Evolutionary conservation across 1,284 basidiomycete genomes (phyloP), one percentile per base, ranked within the genome.

Genomic region (Puccinia coronata): DNA sequence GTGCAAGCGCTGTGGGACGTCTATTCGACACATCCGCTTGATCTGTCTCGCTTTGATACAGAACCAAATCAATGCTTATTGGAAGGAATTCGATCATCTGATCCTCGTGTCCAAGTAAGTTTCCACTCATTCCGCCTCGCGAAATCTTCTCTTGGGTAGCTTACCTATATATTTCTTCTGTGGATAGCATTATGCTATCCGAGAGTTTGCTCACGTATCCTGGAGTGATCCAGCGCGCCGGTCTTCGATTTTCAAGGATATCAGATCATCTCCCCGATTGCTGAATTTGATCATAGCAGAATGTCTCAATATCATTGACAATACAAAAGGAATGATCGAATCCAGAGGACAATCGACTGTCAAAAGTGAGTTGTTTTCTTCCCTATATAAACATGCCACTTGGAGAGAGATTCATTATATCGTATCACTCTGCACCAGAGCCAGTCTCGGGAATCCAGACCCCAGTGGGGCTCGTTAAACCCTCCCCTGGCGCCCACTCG

Each of bases 251-350:
- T 93, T 93, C 84, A 88, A 88, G 0, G 92, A 93, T 83, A 91
- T 92, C 84, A 92, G 91, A 83, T 89, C 90, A 65, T 89, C 88
- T 34, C 91, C 91, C 0, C 90, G 87, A 76, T 85, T 92, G 4
- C 93, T 92, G 92, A 87, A 87, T 41, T 88, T 88, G 3, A 86
- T 92, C 34, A 88, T 88, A 18, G 88, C 91, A 2, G 89, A 90
- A 76, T 88, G 90, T 31, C 88, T 93, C 1, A 82, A 91, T 8
- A 86, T 89, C 12, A 87, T 94, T 0, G 92, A 91, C 6, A 86
- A 87, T 0, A 92, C 93, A 84, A 92, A 92, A 83, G 90, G 91
- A 82, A 86, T 88, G 0, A 87, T 92, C 55, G 84, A 90, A 4
- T 87, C 88, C 2, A 86, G 88, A 28, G 92, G 92, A 0, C 85